Base-by-base conservation (phyloP, 768 basidiomycete genomes). In the Podaxis sp. region DNA sequence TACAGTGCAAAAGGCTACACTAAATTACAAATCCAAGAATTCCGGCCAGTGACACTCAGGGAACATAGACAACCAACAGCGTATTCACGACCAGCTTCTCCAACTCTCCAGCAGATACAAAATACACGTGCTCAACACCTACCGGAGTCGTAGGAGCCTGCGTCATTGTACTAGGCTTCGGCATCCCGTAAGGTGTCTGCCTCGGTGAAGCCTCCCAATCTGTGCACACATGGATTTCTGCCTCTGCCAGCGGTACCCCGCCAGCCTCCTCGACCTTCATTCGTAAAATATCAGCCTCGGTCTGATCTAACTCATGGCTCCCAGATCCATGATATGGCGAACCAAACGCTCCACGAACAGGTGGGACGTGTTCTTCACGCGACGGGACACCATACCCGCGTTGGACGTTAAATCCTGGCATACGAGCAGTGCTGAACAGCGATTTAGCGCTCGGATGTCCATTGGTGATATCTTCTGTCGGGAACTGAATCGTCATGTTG, bases 21-120 rank as follows among this genome's bases (percentile, higher is more conserved):
- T 58, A 44, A 15, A 57, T 15, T 58, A 58, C 59, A 60, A 30
- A n/a, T 42, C 15, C 40, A 15, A 17, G 40, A 42, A 17, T 19
- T n/a, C 44, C 5, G 7, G n/a, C 15, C 2, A 6, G 4, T 2
- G n/a, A 30, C 7, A 8, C 24, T 73, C 68, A 76, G 48, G 87
- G 85, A 65, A 92, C 84, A 65, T 79, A 92, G 3, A 86, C 84
- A 24, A 92, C 87, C 52, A 93, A 68, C 57, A 92, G 72, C n/a
- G 86, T 83, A 72, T 93, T 92, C 22, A 93, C 88, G 4, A 91
- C 80, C 61, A 93, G 72, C 73, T 87, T 92, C 70, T 90, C 86
- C 70, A 92, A 69, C 71, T 86, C 83, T 1, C 88, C 87, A 13
- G 79, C 78, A 3, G 85, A 82, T 3, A 90, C 82, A 61, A 92